A percentile compares a stretch with the other conserved stretches of the same genome.
Evolutionary conservation across 2,329 filamentous ascomycete species (phyloP).

Genomic region (Aspergillus fructus): DNA sequence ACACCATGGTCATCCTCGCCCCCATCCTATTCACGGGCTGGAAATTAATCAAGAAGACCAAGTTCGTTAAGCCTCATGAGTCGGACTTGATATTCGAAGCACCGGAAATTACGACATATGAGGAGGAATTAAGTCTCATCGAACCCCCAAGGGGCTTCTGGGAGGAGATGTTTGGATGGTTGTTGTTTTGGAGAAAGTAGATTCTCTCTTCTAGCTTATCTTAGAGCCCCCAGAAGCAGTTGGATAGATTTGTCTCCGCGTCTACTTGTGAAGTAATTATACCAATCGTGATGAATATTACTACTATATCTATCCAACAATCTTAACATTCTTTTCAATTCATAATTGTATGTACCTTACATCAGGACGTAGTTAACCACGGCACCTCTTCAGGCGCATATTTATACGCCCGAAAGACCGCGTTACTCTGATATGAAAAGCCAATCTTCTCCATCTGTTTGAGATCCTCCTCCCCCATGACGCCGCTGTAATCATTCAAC

Average conservation of each 20-base stretch:
- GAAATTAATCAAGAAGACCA: slow-evolving; percentile 47
- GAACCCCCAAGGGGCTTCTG: slow-evolving; percentile 16
- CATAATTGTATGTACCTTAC: not conserved
- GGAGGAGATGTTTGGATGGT: slow-evolving; percentile 9
- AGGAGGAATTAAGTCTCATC: slow-evolving; percentile 10
- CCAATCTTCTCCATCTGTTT: slow-evolving; percentile 37
- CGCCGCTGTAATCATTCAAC: slow-evolving; percentile 39
- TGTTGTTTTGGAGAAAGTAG: not conserved
- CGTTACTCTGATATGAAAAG: slow-evolving; percentile 44
- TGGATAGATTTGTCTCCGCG: too few species aligned
- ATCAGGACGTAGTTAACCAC: slow-evolving; percentile 29
- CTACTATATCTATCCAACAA: too few species aligned
- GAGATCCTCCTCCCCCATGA: slow-evolving; percentile 19
- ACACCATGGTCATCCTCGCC: slow-evolving; percentile 64
- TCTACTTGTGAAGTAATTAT: not conserved
- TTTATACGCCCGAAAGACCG: slow-evolving; percentile 47
- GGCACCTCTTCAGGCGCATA: slow-evolving; percentile 42
- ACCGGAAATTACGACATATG: slow-evolving; percentile 13
- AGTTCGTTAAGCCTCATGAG: slow-evolving; percentile 5
- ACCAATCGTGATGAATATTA: too few species aligned
- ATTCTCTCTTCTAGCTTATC: not conserved
- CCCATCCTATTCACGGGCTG: slow-evolving; percentile 65
- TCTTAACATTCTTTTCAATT: too few species aligned
- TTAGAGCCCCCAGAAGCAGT: not conserved
- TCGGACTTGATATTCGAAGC: slow-evolving; percentile 14